Evolutionary conservation across 2,329 filamentous ascomycete species (phyloP).

Genomic region (Cladosporium sp.): DNA sequence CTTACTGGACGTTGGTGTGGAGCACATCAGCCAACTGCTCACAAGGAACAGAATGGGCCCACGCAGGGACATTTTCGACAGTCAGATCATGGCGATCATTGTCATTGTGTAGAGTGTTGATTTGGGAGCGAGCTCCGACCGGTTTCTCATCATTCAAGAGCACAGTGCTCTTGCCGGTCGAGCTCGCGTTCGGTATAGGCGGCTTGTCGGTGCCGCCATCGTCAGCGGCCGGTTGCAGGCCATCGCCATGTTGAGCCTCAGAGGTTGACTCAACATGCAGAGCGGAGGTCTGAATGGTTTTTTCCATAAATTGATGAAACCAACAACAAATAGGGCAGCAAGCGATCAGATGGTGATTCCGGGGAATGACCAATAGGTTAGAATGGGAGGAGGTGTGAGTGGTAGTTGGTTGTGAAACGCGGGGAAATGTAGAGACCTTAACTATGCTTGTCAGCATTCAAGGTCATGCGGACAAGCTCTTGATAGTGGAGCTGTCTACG

Average conservation of each 20-base stretch:
- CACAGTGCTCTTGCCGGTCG: conserved; percentile 10
- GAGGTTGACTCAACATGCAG: conserved; percentile 14
- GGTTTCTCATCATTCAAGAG: conserved; percentile 12
- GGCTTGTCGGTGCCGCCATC: conserved; percentile 13
- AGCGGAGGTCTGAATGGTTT: conserved; percentile 13
- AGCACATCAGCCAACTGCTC: conserved; percentile 3
- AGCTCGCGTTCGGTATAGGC: conserved; percentile 15
- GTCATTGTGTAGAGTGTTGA: neutral
- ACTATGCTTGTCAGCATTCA: neutral
- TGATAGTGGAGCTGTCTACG: conserved; percentile 7
- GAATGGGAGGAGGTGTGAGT: neutral
- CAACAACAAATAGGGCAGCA: neutral
- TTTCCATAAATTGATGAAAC: conserved; percentile 15
- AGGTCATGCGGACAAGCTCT: conserved; percentile 12
- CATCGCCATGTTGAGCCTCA: conserved; percentile 11
- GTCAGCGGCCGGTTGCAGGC: conserved; percentile 11
- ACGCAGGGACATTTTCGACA: conserved; percentile 2
- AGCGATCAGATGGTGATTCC: conserved; percentile 2
- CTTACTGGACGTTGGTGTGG: conserved; percentile 5
- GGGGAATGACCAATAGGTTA: conserved; percentile 3
- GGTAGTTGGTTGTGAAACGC: no score
- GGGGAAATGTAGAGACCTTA: neutral
- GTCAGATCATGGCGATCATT: neutral
- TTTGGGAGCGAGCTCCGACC: conserved; percentile 11
- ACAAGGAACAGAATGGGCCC: conserved; percentile 6